A percentile compares a stretch with the other conserved stretches of the same genome.
phyloP scores from a whole-genome alignment of 306 rosid genomes.

The Rosa persica region DNA sequence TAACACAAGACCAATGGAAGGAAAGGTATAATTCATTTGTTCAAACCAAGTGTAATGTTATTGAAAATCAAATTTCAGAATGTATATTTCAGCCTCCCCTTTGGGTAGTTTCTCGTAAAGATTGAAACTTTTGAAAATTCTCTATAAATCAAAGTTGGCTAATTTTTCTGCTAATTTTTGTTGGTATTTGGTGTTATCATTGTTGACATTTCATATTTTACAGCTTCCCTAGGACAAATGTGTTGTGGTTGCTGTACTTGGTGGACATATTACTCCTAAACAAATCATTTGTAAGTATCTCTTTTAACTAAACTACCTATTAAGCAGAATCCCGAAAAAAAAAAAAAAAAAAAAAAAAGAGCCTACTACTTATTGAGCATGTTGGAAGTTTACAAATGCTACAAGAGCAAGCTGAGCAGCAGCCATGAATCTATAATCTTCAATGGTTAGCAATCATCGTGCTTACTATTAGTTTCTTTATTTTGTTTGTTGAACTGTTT shows the following conservation, averaged over 20 bases:
- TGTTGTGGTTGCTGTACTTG: constrained; percentile 81
- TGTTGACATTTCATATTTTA: constrained; percentile 28
- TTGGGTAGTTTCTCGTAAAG: background rate
- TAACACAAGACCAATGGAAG: constrained; percentile 88
- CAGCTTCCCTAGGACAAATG: constrained; percentile 87
- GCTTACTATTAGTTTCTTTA: background rate
- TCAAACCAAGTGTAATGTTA: background rate
- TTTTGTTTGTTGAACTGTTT: background rate
- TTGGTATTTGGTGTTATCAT: constrained; percentile 7
- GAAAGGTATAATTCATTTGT: constrained; percentile 57
- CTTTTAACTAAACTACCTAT: constrained; percentile 13
- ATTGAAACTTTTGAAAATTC: background rate
- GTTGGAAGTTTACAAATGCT: background rate
- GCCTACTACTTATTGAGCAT: constrained; percentile 2
- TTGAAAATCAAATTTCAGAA: background rate
- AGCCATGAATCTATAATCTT: constrained; percentile 1
- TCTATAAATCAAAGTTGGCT: background rate
- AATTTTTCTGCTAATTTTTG: background rate
- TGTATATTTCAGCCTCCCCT: background rate
- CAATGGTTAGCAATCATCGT: background rate
- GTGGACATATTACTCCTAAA: constrained; percentile 73
- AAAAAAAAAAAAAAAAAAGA: no score
- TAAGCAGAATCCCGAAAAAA: no score
- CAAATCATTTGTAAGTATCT: constrained; percentile 82
- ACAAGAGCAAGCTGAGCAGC: background rate